Evolutionary conservation across 768 basidiomycete genomes (phyloP), one percentile per base, ranked within the genome.

Genomic region (Boletales sp.): DNA sequence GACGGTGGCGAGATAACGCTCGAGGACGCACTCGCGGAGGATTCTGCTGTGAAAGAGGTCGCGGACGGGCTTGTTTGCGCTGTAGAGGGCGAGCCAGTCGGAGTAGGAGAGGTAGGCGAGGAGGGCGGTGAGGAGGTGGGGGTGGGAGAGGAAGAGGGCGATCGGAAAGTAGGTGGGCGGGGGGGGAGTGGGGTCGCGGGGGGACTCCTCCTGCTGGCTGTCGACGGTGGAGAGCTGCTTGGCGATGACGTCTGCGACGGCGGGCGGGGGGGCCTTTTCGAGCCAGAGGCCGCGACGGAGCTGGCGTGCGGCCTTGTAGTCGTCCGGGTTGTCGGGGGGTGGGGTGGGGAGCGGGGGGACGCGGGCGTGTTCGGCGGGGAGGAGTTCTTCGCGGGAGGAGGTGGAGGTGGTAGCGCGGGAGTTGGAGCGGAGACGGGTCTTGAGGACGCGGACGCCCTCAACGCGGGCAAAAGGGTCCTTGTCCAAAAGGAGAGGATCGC

Each of bases 21-120:
- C 84, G 51, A 93, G 62, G 13, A 87, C 79, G 10, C 68, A 73
- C 63, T 92, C 90, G 35, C 80, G 70, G 35, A 88, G 65, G 34
- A 70, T 70, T 8, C 74, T 65, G 19, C 67, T 73, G 56, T 79
- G 74, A 44, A 78, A 76, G 37, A 90, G 53, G 42, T 67, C 65
- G 36, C 80, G 74, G 10, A 85, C 72, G 38, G 72, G 72, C 63
- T 81, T 79, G 60, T 78, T 82, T 12, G 83, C 66, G 15, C 76
- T 72, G 35, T 79, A 80, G 14, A 91, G 67, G 11, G 74, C 63
- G 51, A 82, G 78, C 82, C 86, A 90, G 38, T 91, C 86, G 49
- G 74, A 78, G 58, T 87, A 93, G n/a, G 81, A 71, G 46, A 91
- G 59, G 59, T 79, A 84, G 5, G 65, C 59, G n/a, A 93, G 69